Conservation (phyloP, 2,329 filamentous ascomycete genomes). For the Zarea fungicola region DNA sequence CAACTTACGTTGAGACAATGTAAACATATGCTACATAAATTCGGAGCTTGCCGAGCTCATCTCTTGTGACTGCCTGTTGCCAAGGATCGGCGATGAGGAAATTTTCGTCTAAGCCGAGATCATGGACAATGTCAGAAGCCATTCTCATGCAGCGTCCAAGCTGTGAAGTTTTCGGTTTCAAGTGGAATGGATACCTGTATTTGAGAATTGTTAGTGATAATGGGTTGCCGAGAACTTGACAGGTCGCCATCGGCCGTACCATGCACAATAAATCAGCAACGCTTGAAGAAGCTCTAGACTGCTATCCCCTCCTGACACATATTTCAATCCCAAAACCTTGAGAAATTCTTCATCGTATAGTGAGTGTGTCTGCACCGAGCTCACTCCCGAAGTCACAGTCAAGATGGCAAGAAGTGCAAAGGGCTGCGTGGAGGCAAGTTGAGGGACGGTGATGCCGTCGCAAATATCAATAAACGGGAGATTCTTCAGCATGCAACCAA, state of each 20-base stretch:
- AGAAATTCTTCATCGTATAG: conserved; percentile 12
- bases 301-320: conserved; percentile 3
- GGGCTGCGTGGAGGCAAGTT: conserved; percentile 8
- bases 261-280: conserved; percentile 9
- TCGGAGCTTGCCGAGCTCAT: conserved; percentile 6
- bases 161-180: conserved; percentile 6
- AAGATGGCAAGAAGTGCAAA: conserved; percentile 12
- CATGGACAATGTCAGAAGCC: conserved; percentile 6
- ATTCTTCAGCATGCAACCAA: neutral
- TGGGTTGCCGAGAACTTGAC: neutral
- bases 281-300: conserved; percentile 6
- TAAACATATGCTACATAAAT: conserved; percentile 7
- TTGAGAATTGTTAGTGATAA: neutral
- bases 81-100: neutral
- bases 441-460: neutral
- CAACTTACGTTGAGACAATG: conserved; percentile 7
- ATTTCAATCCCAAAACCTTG: conserved; percentile 8
- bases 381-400: conserved; percentile 5
- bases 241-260: neutral
- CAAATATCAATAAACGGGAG: neutral
- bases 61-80: neutral
- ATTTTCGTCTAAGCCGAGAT: conserved; percentile 8
- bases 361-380: conserved; percentile 4
- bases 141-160: conserved; percentile 11
- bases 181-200: conserved; percentile 11